Conservation (phyloP, 1,284 basidiomycete species). For the Moesziomyces globuligerus region DNA sequence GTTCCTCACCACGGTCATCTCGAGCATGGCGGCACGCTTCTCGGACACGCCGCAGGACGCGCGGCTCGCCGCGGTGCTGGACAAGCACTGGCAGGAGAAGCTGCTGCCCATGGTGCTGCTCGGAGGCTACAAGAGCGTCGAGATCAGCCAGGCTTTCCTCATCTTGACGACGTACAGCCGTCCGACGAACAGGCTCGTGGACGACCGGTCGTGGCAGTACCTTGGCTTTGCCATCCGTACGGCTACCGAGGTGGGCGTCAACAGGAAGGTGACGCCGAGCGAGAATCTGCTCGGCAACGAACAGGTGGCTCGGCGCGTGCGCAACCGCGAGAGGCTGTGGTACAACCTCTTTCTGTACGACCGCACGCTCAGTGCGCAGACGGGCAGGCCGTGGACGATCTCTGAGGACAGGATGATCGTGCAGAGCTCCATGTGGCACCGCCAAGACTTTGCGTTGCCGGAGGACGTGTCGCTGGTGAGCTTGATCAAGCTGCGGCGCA, state of each 20-base stretch:
- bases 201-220: constrained; percentile 63
- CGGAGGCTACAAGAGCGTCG: constrained; percentile 60
- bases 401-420: constrained; percentile 50
- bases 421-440: constrained; percentile 56
- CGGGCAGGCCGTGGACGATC: constrained; percentile 58
- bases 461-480: constrained; percentile 56
- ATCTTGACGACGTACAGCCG: constrained; percentile 55
- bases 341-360: constrained; percentile 58
- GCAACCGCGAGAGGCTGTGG: constrained; percentile 58
- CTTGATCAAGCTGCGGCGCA: constrained; percentile 53
- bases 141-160: constrained; percentile 59
- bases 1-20: constrained; percentile 58
- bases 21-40: constrained; percentile 53
- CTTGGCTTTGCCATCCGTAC: constrained; percentile 59
- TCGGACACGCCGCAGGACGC: constrained; percentile 49
- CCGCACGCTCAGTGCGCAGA: constrained; percentile 56
- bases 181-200: constrained; percentile 54
- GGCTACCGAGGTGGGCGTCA: constrained; percentile 61
- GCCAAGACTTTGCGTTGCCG: constrained; percentile 57
- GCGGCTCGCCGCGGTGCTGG: constrained; percentile 47
- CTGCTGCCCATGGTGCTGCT: constrained; percentile 54
- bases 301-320: constrained; percentile 53
- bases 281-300: constrained; percentile 48
- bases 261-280: constrained; percentile 50
- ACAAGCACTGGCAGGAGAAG: constrained; percentile 54